Evolutionary conservation across 768 basidiomycete species (phyloP).

Genomic region (Stropharia rugosoannulata): DNA sequence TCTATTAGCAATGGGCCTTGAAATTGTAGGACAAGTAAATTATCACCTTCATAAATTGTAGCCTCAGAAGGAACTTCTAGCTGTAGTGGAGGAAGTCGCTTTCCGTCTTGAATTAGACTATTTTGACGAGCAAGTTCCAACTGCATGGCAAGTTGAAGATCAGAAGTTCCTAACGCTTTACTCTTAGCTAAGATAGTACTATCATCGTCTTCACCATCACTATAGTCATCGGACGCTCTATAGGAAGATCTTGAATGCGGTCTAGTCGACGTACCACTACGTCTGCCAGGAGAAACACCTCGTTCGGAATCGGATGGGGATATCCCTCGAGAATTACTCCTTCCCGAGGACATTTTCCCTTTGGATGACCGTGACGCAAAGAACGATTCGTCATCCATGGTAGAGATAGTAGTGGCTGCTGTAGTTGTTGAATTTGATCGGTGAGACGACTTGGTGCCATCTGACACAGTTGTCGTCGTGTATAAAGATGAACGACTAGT

Average conservation of each 20-base stretch:
- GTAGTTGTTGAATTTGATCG: constrained; percentile 70
- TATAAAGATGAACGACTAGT: constrained; percentile 72
- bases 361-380: constrained; percentile 44
- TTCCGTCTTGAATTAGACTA: constrained; percentile 71
- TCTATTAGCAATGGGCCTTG: constrained; percentile 5
- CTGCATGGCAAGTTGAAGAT: constrained; percentile 73
- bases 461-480: constrained; percentile 65
- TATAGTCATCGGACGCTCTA: constrained; percentile 39
- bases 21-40: constrained; percentile 9
- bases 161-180: constrained; percentile 59
- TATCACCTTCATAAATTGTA: constrained; percentile 77
- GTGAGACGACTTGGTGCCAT: constrained; percentile 70
- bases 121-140: constrained; percentile 84
- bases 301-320: constrained; percentile 46
- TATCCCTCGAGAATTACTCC: constrained; percentile 42
- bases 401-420: constrained; percentile 59
- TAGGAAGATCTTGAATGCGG: constrained; percentile 34
- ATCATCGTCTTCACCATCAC: constrained; percentile 48
- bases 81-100: constrained; percentile 34
- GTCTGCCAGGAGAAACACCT: constrained; percentile 38
- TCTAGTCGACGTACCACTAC: constrained; percentile 30
- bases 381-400: constrained; percentile 55
- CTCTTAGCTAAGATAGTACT: constrained; percentile 33
- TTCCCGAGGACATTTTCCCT: constrained; percentile 43
- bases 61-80: constrained; percentile 53